Evolutionary conservation across 306 rosid species (phyloP), one percentile per base, ranked within the genome.

Genomic region (Coriaria nepalensis): DNA sequence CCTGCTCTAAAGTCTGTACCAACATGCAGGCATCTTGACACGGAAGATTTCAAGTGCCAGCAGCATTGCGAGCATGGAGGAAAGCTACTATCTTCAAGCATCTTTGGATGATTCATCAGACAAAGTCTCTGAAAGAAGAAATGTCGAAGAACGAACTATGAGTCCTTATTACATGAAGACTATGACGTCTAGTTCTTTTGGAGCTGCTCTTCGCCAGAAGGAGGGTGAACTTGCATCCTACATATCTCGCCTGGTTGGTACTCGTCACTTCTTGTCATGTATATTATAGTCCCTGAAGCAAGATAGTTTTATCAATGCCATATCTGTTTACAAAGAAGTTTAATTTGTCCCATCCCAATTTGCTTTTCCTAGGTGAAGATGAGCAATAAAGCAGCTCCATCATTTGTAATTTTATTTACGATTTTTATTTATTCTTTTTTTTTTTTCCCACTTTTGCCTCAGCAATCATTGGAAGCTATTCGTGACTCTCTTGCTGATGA

Each of bases 181-280:
- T 78, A 82, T 85, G 94, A 79, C 94, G 9, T 73, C 93, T 56
- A 83, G 87, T 71, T 56, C 98, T 61, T 92, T 85, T 61, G 98
- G 80, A 79, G 84, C 96, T 52, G 86, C 96, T 40, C 86, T 92
- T 68, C 94, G 98, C 57, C 96, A 92, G 64, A 92, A 92, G 78
- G 98, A 86, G 78, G 98, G 98, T 35, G 98, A 92, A 76, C 96
- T 92, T 71, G 83, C 96, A 63, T 92, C 96, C 13, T 92, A 92
- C 73, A 71, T 82, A 83, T 86, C 94, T 47, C 98, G 96, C 67
- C 43, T 86, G 98, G 98, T 45, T 42, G 33, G 33, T 32, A 32
- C 40, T 32, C 40, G 13, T 53, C 59, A 41, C 20, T 41, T 41
- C n/a, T 33, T 20, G 29, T 20, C 3, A 20, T 20, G 29, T 1